phyloP scores from a whole-genome alignment of 1,139 yeast species.

The Taphrina deformans region DNA sequence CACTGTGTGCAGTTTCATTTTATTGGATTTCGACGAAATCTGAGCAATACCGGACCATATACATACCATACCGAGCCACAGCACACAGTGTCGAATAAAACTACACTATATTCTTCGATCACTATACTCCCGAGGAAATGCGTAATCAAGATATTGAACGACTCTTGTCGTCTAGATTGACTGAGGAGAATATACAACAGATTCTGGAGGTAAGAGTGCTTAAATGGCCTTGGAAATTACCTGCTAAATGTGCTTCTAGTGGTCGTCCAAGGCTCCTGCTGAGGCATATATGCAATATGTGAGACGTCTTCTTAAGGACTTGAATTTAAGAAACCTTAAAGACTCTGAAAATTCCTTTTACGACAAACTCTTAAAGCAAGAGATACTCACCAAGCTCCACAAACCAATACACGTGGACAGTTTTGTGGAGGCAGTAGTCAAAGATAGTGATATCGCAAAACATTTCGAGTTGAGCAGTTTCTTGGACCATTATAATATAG shows the following conservation, averaged over 20 bases:
- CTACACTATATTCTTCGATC: no score
- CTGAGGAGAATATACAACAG: neutral
- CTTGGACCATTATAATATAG: neutral
- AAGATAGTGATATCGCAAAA: neutral
- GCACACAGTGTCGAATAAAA: no score
- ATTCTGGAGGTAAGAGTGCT: neutral
- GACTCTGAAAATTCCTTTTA: neutral
- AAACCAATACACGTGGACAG: neutral
- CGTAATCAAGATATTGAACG: neutral
- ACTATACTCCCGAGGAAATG: neutral
- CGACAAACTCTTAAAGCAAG: neutral
- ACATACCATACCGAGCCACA: no score
- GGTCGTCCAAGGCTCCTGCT: neutral
- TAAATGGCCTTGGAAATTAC: neutral
- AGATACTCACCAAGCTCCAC: neutral
- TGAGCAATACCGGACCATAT: no score
- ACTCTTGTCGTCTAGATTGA: neutral
- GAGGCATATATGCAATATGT: neutral
- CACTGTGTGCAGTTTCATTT: no score
- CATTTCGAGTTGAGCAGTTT: constrained; percentile 1
- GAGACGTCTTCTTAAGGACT: neutral
- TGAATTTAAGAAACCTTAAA: neutral
- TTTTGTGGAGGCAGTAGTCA: constrained; percentile 7
- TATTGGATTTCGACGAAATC: no score
- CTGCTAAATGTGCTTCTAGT: neutral